Base-by-base conservation (phyloP, 441 rosid species). In the Brassica balearica region DNA sequence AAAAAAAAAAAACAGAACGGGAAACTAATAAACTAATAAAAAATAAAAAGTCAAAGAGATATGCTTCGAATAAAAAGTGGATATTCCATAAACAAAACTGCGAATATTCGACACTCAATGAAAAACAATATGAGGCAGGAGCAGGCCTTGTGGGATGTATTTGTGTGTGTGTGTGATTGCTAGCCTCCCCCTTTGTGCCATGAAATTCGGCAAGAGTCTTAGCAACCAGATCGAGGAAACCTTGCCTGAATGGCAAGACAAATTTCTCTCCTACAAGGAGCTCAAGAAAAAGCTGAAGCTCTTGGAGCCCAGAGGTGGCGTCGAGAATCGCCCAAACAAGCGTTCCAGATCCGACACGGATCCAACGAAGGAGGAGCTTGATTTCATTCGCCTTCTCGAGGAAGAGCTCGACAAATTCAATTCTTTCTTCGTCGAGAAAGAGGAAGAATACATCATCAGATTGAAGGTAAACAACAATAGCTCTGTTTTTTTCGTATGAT, bases 151-250 rank as follows among this genome's bases (percentile, higher is more conserved):
- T 17, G 9, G 15, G 14, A 32, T 10, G 7, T 32, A 19, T 3
- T 62, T 11, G 10, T 6, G 20, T 20, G 22, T 60, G 34, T 43
- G 8, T 48, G 10, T 19, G 19, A 19, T 19, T 19, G 59, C 19
- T 38, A 8, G 20, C 11, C n/a, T 59, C 32, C 5, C 3, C 25
- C 25, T 23, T 32, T 14, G 71, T 71, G 70, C 70, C 64, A 94
- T 95, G 98, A 95, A 92, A 83, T 95, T 95, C 72, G 95, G 98
- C 5, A 95, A 95, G 85, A 91, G 95, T 87, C 84, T 92, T 0
- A 86, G 93, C 89, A 91, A 85, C 78, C 96, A 90, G 90, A 91
- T 92, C 81, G 95, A 90, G 67, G 91, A 91, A 75, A 89, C 95
- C 8, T 76, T 87, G 60, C 97, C 95, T 5, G 94, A 89, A 80